Base-by-base conservation (phyloP, 2,329 filamentous ascomycete genomes). In the Fusarium sp. region DNA sequence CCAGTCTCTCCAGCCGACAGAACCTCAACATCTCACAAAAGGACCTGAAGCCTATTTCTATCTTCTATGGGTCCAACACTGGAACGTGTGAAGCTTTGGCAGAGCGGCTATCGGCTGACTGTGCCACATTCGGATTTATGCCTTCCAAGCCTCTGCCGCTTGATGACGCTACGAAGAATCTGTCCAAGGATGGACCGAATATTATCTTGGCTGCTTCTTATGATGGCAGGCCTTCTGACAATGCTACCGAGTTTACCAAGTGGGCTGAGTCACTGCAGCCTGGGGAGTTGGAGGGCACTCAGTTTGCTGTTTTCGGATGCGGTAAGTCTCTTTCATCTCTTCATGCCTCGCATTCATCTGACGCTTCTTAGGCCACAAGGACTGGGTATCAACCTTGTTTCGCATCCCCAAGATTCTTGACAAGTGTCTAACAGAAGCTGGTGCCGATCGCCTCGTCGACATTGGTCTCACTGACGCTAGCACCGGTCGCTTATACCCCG, bases 341-440 rank as follows among this genome's bases (percentile, higher is more conserved):
- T 20, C 18, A n/a, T 12, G 5, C 5, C 9, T 12, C 9, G 77
- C 74, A 18, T 22, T 28, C 3, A 35, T 30, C 60, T 65, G 26
- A 65, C 39, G 0, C 6, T 7, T 0, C 1, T 0, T 1, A 65
- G 60, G 63, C 0, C 64, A 67, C 5, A 67, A 67, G 4, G 89
- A 91, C 68, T 90, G 89, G 89, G 79, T 82, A 0, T 80, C 84
- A 31, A 94, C 92, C 0, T 93, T 91, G 79, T 91, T 93, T 67
- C 85, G 85, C 11, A 85, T 94, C 6, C 92, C 92, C 0, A 92
- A 84, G 61, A 81, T 90, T 0, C 83, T 93, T 5, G 87, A 94
- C 61, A 74, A 84, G 2, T 82, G 83, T 2, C 82, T 93, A 3
- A 80, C 81, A 18, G 73, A 79, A 36, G 78, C 74, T 13, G 81